These are phyloP conservation scores for Pythium diclinum DNA, from an alignment of 352 stramenopile genomes.

Conservation along the genomic window DNA sequence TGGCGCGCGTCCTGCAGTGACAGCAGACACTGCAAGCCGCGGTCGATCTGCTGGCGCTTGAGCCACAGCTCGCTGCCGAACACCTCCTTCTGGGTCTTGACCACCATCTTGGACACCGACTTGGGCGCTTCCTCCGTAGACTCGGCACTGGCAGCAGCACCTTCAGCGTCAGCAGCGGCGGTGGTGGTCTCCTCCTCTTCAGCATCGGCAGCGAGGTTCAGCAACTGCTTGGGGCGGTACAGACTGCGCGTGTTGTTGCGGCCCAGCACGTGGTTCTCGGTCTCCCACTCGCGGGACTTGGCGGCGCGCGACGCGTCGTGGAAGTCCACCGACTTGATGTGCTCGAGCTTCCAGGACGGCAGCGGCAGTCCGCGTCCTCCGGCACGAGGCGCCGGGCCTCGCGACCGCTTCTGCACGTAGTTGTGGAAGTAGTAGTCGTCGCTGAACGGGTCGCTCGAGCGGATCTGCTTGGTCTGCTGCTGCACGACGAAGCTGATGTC, in stretches of 20 bases:
- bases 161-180: conserved; percentile 9
- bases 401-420: conserved; percentile 72
- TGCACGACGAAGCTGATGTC: conserved; percentile 86
- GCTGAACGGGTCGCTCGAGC: conserved; percentile 83
- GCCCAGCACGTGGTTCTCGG: conserved; percentile 67
- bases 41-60: conserved; percentile 68
- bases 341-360: conserved; percentile 81
- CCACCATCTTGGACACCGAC: conserved; percentile 37
- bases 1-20: conserved; percentile 81
- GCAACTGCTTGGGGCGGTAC: conserved; percentile 68
- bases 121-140: conserved; percentile 22
- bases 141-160: conserved; percentile 9
- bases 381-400: conserved; percentile 31
- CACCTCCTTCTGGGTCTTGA: conserved; percentile 68
- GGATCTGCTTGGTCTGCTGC: conserved; percentile 84
- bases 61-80: conserved; percentile 74
- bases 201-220: conserved; percentile 39
- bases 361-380: conserved; percentile 40
- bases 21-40: conserved; percentile 70
- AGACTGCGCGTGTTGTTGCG: conserved; percentile 76
- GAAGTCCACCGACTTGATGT: conserved; percentile 73
- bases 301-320: conserved; percentile 55
- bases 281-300: conserved; percentile 75
- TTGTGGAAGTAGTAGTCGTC: conserved; percentile 90
- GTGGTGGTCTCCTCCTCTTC: conserved; percentile 4